A percentile compares a stretch with the other conserved stretches of the same genome.
Conservation (phyloP, 148 eudicot species). For the Camellia lanceoleosa region DNA sequence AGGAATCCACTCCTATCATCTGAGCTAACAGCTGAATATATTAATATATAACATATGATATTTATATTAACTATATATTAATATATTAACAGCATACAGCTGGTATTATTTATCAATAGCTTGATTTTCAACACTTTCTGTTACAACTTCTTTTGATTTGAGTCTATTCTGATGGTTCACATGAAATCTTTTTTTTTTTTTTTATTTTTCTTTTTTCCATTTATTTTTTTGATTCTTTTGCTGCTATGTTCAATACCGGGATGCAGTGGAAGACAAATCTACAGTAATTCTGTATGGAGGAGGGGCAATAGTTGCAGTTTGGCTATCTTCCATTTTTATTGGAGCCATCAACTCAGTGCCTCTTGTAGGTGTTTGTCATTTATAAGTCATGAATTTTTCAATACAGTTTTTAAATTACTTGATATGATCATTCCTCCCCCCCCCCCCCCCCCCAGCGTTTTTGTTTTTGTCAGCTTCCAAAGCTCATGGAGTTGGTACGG, state of each 20-base stretch:
- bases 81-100: no score
- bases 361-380: constrained; percentile 31
- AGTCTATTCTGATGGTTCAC: not conserved
- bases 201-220: no score
- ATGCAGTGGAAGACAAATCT: constrained; percentile 90
- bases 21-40: no score
- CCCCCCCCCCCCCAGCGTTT: not conserved
- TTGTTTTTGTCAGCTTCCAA: constrained; percentile 69
- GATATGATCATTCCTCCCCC: no score
- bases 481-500: constrained; percentile 97
- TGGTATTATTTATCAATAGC: no score
- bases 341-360: constrained; percentile 96
- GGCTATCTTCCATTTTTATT: constrained; percentile 78
- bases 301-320: constrained; percentile 83
- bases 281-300: constrained; percentile 95
- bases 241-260: constrained; percentile 61
- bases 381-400: not conserved
- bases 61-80: no score
- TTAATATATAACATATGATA: no score
- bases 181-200: not conserved
- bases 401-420: not conserved
- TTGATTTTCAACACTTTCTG: no score
- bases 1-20: no score
- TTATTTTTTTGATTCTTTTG: not conserved
- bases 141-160: not conserved